These are phyloP conservation scores for Hypocreales sp. DNA, from an alignment of 2,329 filamentous ascomycete genomes.

Conservation along the genomic window DNA sequence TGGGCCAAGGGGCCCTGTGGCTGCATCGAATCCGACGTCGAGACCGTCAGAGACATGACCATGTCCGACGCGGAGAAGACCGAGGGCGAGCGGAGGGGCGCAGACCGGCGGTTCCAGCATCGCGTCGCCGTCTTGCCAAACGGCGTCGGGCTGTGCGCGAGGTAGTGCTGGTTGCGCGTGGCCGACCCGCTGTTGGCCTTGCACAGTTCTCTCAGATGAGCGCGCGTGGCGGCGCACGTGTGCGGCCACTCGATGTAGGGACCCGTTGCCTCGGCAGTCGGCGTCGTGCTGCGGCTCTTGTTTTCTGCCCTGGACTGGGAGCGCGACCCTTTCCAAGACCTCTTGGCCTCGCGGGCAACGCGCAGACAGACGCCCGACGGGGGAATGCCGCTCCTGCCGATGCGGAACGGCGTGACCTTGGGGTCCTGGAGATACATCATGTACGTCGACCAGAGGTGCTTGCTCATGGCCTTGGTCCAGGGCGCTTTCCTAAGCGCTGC, in stretches of 20 bases:
- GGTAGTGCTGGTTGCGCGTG: conserved; percentile 27
- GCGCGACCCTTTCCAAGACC: conserved; percentile 50
- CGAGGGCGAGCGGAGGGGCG: conserved; percentile 27
- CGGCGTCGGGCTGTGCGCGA: conserved; percentile 38
- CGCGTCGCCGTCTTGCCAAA: conserved; percentile 35
- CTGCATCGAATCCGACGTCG: conserved; percentile 51
- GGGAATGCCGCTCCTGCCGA: conserved; percentile 47
- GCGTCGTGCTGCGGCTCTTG: conserved; percentile 39
- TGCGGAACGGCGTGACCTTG: conserved; percentile 48
- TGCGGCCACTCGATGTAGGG: conserved; percentile 48
- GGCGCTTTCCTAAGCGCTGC: conserved; percentile 31
- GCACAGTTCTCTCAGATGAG: conserved; percentile 47
- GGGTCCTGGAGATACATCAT: conserved; percentile 50
- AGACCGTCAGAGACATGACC: conserved; percentile 44
- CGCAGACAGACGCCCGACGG: conserved; percentile 49
- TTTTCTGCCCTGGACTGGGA: conserved; percentile 14
- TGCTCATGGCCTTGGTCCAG: conserved; percentile 51
- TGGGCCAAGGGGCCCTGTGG: conserved; percentile 44
- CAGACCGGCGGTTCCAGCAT: conserved; percentile 31
- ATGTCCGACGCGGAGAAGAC: conserved; percentile 47
- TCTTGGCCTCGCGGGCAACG: conserved; percentile 49
- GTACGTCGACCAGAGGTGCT: conserved; percentile 52
- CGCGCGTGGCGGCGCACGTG: conserved; percentile 44
- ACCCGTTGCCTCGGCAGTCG: conserved; percentile 29
- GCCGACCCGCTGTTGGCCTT: conserved; percentile 33